phyloP scores from a whole-genome alignment of 257 asterid species.

The Vinca minor region DNA sequence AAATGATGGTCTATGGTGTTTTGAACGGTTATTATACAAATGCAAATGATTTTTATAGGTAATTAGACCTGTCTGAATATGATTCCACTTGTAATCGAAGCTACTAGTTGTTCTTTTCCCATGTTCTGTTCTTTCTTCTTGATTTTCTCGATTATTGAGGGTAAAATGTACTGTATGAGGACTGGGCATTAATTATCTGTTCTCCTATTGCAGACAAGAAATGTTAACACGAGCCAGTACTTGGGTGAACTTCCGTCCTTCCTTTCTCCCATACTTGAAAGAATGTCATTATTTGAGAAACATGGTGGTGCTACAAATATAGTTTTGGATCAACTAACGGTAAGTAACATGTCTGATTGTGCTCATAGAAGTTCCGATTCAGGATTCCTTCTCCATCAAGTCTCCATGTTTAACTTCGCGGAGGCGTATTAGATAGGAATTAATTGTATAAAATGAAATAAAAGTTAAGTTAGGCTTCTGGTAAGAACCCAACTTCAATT shows the following conservation, averaged over 20 bases:
- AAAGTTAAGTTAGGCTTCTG: not conserved
- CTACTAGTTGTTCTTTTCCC: too few relatives aligned
- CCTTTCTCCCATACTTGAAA: slow-evolving; percentile 49
- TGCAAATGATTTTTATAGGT: too few relatives aligned
- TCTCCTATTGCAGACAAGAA: slow-evolving; percentile 58
- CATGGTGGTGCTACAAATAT: slow-evolving; percentile 32
- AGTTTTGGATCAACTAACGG: slow-evolving; percentile 77
- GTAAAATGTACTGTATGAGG: too few relatives aligned
- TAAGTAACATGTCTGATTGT: slow-evolving; percentile 24
- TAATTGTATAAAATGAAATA: not conserved
- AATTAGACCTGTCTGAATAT: too few relatives aligned
- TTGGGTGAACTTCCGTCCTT: slow-evolving; percentile 84
- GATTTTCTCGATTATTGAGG: too few relatives aligned
- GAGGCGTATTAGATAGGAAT: not conserved
- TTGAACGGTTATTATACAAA: not conserved
- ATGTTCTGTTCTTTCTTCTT: too few relatives aligned
- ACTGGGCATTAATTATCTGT: not conserved
- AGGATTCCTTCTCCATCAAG: not conserved
- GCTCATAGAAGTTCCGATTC: not conserved
- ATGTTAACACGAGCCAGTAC: slow-evolving; percentile 59
- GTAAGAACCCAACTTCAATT: not conserved
- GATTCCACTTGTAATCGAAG: too few relatives aligned
- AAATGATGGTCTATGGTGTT: not conserved
- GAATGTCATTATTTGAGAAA: slow-evolving; percentile 42
- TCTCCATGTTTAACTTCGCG: not conserved